Base-by-base conservation (phyloP, 202 grass and related monocot genomes). In the Saccharum hybrid region DNA sequence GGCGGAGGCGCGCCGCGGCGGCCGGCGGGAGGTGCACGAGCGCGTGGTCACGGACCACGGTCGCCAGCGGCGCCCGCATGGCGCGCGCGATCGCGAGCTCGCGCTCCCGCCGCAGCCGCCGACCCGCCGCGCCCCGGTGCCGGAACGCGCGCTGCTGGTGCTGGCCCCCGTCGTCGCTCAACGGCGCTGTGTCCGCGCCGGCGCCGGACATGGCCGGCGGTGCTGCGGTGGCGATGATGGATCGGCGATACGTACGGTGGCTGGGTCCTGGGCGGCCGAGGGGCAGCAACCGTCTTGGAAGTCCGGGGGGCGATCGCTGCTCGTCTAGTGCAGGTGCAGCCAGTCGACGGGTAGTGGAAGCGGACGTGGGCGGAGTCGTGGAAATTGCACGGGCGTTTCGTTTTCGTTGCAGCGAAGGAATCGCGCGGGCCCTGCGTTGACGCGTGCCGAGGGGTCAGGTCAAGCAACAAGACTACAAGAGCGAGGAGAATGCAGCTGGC, bases 31-130 rank as follows among this genome's bases (percentile, higher is more conserved):
- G 81, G 77, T 77, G 81, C 70, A 84, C 57, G 21, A 90, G 85
- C 28, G 84, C 85, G 43, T 72, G 76, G 64, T 87, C 84, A 1
- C 85, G 76, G 23, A 90, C 3, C 68, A 87, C 78, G 71, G 84
- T 78, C 7, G 82, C 66, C 15, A 91, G 82, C 57, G 89, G 89
- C 48, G 38, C 22, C 1, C 59, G 43, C 39, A 19, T 5, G 80
- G 43, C 36, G 18, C 51, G 62, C 43, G 1, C 18, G 42, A 88
- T 65, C 37, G 43, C 48, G 8, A 8, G 37, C 46, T 28, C 87
- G 65, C 66, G 36, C n/a, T 73, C 60, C 1, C 67, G 66, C 73
- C 14, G 78, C 37, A 73, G 78, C 26, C 73, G 72, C 59, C 7
- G 52, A 2, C 60, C 63, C 30, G 73, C 34, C 9, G 72, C 71